Evolutionary conservation across 2,329 filamentous ascomycete genomes (phyloP).

Genomic region (Macrophomina pseudophaseolina): DNA sequence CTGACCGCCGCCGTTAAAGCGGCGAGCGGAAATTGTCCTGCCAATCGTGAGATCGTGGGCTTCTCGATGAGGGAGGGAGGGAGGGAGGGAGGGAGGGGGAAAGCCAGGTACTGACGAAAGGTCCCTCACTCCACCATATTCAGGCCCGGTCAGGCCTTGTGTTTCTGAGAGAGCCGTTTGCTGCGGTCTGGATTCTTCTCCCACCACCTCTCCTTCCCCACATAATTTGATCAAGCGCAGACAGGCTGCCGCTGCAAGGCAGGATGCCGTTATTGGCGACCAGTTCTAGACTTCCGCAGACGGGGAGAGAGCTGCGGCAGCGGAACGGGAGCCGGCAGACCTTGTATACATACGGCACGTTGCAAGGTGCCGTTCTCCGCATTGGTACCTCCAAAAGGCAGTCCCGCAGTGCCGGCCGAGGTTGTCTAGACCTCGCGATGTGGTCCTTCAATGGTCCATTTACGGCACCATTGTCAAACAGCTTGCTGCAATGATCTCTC

Average conservation of each 20-base stretch:
- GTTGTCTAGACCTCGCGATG: neutral
- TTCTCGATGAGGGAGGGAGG: neutral
- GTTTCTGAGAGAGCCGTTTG: neutral
- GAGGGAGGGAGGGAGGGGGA: too few relatives aligned
- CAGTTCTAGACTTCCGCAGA: slow-evolving; percentile 10
- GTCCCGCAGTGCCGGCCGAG: neutral
- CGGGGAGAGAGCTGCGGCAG: slow-evolving; percentile 1
- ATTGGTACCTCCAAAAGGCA: neutral
- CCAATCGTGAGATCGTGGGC: neutral
- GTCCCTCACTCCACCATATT: neutral
- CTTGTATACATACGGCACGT: neutral
- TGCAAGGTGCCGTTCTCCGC: neutral
- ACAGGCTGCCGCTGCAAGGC: slow-evolving; percentile 1
- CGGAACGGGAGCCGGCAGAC: neutral
- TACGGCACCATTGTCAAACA: neutral
- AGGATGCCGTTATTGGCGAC: slow-evolving; percentile 11
- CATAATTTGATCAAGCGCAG: neutral
- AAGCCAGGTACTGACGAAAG: neutral
- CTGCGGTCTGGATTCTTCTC: neutral
- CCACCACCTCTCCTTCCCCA: neutral
- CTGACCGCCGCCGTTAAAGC: slow-evolving; percentile 20
- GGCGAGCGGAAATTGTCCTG: neutral
- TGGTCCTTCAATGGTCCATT: neutral
- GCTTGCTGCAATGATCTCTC: neutral
- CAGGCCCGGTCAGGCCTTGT: neutral